These are phyloP conservation scores for Ganoderma meredithae DNA, from an alignment of 1,284 basidiomycete species.

Conservation along the genomic window DNA sequence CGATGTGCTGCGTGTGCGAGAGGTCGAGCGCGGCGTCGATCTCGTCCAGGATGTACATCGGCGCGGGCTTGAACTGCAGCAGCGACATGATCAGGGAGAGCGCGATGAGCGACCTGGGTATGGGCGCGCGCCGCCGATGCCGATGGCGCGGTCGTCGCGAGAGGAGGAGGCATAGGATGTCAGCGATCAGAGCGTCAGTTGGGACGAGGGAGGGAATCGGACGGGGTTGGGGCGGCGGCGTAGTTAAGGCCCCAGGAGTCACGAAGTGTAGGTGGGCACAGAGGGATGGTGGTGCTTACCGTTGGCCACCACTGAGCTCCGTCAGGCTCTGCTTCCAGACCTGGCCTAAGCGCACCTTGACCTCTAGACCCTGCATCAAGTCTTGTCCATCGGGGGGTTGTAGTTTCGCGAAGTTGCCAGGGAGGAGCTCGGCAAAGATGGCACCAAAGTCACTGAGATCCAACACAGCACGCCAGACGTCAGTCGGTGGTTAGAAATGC, in stretches of 20 bases:
- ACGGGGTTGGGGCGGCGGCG: no score
- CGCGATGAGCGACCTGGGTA: conserved; percentile 88
- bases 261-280: background rate
- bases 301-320: conserved; percentile 96
- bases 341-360: conserved; percentile 93
- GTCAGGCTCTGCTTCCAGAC: conserved; percentile 99
- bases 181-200: background rate
- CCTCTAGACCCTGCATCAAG: conserved; percentile 94
- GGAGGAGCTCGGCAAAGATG: conserved; percentile 96
- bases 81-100: conserved; percentile 98
- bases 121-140: background rate
- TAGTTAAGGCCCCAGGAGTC: background rate
- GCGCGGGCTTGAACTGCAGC: conserved; percentile 98
- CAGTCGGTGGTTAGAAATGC: no score
- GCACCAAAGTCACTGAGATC: conserved; percentile 87
- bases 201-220: background rate
- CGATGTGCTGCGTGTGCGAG: conserved; percentile 97
- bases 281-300: conserved; percentile 58
- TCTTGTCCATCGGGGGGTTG: conserved; percentile 95
- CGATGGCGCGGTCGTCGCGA: background rate
- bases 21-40: conserved; percentile 97
- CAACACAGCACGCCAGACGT: background rate
- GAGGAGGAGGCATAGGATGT: background rate
- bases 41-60: conserved; percentile 99
- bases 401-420: conserved; percentile 96